Evolutionary conservation across 306 rosid species (phyloP).

Genomic region (Dryas octopetala): DNA sequence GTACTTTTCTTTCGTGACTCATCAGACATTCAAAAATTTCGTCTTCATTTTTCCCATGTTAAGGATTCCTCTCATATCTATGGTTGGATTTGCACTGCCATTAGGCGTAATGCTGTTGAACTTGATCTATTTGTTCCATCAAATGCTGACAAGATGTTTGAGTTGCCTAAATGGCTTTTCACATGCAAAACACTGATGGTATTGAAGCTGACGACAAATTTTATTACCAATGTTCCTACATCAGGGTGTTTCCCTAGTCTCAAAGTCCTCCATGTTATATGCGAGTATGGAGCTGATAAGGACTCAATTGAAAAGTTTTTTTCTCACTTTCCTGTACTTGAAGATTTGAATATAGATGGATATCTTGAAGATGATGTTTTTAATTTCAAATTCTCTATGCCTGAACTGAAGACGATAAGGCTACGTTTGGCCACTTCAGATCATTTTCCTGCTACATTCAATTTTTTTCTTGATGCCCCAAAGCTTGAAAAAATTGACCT

Average conservation of each 20-base stretch:
- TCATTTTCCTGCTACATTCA: background rate
- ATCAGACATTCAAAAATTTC: background rate
- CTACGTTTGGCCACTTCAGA: background rate
- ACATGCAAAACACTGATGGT: background rate
- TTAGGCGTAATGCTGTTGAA: background rate
- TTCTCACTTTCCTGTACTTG: background rate
- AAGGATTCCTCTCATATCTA: background rate
- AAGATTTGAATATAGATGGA: background rate
- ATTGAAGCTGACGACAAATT: background rate
- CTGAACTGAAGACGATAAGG: background rate
- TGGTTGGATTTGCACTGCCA: background rate
- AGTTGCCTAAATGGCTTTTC: background rate
- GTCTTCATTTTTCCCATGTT: conserved; percentile 1
- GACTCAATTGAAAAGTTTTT: background rate
- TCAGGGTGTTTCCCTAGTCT: background rate
- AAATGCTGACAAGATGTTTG: background rate
- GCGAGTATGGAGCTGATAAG: too few species aligned
- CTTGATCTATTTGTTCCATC: background rate
- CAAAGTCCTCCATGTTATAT: background rate
- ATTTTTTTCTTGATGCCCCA: background rate
- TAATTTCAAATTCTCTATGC: background rate
- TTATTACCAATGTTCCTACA: background rate
- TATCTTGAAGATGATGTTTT: background rate
- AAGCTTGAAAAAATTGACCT: conserved; percentile 12
- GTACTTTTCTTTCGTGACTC: conserved; percentile 2